Conservation (phyloP, 2,329 filamentous ascomycete species). For the Samsoniella hepiali region DNA sequence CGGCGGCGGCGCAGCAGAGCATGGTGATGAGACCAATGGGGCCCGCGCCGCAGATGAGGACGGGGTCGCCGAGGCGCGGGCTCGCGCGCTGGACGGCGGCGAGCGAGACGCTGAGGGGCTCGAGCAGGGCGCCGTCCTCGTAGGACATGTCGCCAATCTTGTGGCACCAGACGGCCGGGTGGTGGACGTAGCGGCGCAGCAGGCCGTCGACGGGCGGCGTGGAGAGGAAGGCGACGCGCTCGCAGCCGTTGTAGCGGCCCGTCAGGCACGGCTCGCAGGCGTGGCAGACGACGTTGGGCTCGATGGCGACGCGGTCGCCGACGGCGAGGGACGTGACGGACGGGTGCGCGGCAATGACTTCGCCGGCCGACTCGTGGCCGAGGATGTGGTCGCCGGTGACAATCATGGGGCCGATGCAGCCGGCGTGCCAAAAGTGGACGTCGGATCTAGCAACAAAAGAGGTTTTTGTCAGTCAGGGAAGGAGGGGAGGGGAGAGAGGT, state of each 20-base stretch:
- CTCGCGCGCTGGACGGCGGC: conserved; percentile 82
- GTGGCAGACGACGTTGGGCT: conserved; percentile 91
- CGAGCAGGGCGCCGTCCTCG: conserved; percentile 86
- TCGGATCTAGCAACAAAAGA: conserved; percentile 62
- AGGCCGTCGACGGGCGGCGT: conserved; percentile 87
- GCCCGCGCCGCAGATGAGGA: conserved; percentile 87
- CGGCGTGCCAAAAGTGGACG: conserved; percentile 95
- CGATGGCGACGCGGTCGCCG: conserved; percentile 88
- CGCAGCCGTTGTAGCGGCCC: conserved; percentile 93
- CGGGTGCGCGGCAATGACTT: conserved; percentile 75
- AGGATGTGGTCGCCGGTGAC: conserved; percentile 86
- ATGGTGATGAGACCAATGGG: conserved; percentile 90
- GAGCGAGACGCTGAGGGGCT: conserved; percentile 85
- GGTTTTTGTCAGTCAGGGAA: background rate
- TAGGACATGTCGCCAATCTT: conserved; percentile 91
- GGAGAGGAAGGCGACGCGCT: conserved; percentile 78
- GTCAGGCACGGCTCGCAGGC: conserved; percentile 87
- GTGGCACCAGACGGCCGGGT: conserved; percentile 92
- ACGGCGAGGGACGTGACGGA: conserved; percentile 74
- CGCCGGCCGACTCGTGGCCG: conserved; percentile 88
- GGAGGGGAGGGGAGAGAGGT: background rate
- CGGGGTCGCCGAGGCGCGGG: conserved; percentile 78
- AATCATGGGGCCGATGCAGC: conserved; percentile 94
- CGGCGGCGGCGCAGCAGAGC: conserved; percentile 79
- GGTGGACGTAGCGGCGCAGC: conserved; percentile 88